Base-by-base conservation (phyloP, 1,284 basidiomycete species). In the Cryptococcus amylolentus region DNA sequence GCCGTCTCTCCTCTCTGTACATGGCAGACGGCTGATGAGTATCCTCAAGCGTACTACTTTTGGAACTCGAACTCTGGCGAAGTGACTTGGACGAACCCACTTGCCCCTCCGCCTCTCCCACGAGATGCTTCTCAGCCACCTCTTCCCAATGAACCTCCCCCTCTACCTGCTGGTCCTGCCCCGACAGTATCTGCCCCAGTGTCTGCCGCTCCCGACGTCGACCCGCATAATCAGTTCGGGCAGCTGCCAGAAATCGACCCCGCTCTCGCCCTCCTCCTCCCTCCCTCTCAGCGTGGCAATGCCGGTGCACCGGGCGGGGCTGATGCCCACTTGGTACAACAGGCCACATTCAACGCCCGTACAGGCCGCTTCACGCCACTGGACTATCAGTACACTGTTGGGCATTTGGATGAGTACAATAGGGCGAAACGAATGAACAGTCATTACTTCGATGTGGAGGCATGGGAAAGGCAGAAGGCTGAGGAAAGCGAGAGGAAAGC, bases 31-130 rank as follows among this genome's bases (percentile, higher is more conserved):
- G 28, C 5, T 37, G 39, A 13, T 41, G 50, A 39, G n/a, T 41
- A 28, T 13, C 28, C 10, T 10, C 43, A 38, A 47, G 84, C 88
- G 16, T 93, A 91, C 79, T 94, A 93, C 77, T 93, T 93, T 79
- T 89, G 84, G 83, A 93, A 93, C 77, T 64, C 84, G 13, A 75
- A 79, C 55, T 91, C 89, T 0, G 81, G 86, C 57, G 85, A 91
- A 77, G 92, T 90, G 38, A 93, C 91, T 23, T 94, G 91, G 91
- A 80, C 81, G 41, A 94, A 94, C 70, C 91, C 91, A 7, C 81
- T 94, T 18, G 68, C 63, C 7, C 64, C 72, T 4, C 14, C 60
- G 0, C 35, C 58, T 10, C 31, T 51, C 0, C 31, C 52, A 18
- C 56, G 63, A 2, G 45, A 68, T 26, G 49, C 67, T 23, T 45